Conservation (phyloP, 2,329 filamentous ascomycete species). For the Aspergillus ibericus region DNA sequence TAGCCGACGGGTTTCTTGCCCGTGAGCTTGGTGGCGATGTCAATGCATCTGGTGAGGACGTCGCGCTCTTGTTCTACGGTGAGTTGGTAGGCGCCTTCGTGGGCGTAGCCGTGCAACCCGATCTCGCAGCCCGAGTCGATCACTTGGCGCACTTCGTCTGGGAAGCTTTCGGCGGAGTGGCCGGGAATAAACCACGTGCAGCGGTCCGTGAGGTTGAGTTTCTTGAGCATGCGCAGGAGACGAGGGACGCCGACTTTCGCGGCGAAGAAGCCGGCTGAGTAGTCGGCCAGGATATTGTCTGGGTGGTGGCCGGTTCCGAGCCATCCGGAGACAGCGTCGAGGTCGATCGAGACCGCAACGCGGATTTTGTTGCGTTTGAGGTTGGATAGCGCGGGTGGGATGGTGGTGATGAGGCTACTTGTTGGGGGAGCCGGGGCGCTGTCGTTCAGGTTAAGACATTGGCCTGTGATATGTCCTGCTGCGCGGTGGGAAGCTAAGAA, state of each 20-base stretch:
- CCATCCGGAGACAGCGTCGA: slow-evolving; percentile 62
- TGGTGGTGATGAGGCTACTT: slow-evolving; percentile 9
- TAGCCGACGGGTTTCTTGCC: slow-evolving; percentile 63
- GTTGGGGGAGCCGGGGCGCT: slow-evolving; percentile 36
- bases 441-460: slow-evolving; percentile 54
- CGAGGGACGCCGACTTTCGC: slow-evolving; percentile 58
- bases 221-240: slow-evolving; percentile 55
- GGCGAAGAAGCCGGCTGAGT: slow-evolving; percentile 57
- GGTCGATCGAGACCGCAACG: slow-evolving; percentile 47
- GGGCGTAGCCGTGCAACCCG: slow-evolving; percentile 61
- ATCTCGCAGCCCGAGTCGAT: slow-evolving; percentile 56
- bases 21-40: slow-evolving; percentile 68
- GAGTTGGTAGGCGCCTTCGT: slow-evolving; percentile 71
- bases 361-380: slow-evolving; percentile 24
- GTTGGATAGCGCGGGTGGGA: slow-evolving; percentile 13
- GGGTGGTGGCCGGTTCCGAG: slow-evolving; percentile 50
- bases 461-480: slow-evolving; percentile 56
- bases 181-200: slow-evolving; percentile 63
- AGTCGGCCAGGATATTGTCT: slow-evolving; percentile 58
- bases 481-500: slow-evolving; percentile 54
- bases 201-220: slow-evolving; percentile 52
- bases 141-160: slow-evolving; percentile 51
- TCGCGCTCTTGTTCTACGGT: slow-evolving; percentile 70
- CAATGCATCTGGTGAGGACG: slow-evolving; percentile 72
- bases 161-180: slow-evolving; percentile 60